Percentiles rank a stretch among this genome's conserved stretches.
Evolutionary conservation across 2,329 filamentous ascomycete species (phyloP).

Genomic region (Plectosphaerella sp.): DNA sequence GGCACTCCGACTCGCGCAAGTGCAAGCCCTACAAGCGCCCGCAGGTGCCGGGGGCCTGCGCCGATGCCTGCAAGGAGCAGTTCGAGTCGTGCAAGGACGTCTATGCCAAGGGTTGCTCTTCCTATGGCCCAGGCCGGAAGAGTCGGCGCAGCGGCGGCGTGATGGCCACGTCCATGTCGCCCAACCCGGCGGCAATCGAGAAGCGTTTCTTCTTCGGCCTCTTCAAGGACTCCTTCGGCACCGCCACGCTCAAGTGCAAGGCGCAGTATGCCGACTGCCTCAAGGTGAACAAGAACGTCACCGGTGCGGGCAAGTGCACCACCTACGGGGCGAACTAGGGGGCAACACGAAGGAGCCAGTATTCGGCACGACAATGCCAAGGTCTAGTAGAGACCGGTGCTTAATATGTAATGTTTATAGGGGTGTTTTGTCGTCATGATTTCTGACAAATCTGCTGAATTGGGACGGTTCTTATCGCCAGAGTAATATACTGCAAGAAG

Average conservation of each 20-base stretch:
- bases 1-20: constrained; percentile 30
- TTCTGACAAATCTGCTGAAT: too few species aligned
- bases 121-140: constrained; percentile 34
- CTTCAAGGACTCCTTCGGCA: constrained; percentile 19
- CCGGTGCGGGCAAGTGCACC: constrained; percentile 32
- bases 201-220: constrained; percentile 13
- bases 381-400: background rate
- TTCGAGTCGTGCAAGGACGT: constrained; percentile 41
- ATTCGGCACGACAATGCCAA: background rate
- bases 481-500: too few species aligned
- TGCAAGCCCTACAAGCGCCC: constrained; percentile 39
- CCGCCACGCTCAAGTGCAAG: constrained; percentile 37
- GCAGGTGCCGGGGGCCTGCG: constrained; percentile 35
- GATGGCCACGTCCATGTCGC: constrained; percentile 4
- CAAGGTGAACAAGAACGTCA: constrained; percentile 32
- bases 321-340: constrained; percentile 24
- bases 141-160: constrained; percentile 7
- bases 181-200: constrained; percentile 8
- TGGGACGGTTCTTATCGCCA: too few species aligned
- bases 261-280: constrained; percentile 47
- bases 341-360: background rate
- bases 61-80: constrained; percentile 49
- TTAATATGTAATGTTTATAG: too few species aligned
- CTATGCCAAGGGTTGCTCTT: constrained; percentile 50
- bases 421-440: too few species aligned